These are phyloP conservation scores for Venturia nashicola DNA, from an alignment of 2,329 filamentous ascomycete genomes.

Conservation along the genomic window DNA sequence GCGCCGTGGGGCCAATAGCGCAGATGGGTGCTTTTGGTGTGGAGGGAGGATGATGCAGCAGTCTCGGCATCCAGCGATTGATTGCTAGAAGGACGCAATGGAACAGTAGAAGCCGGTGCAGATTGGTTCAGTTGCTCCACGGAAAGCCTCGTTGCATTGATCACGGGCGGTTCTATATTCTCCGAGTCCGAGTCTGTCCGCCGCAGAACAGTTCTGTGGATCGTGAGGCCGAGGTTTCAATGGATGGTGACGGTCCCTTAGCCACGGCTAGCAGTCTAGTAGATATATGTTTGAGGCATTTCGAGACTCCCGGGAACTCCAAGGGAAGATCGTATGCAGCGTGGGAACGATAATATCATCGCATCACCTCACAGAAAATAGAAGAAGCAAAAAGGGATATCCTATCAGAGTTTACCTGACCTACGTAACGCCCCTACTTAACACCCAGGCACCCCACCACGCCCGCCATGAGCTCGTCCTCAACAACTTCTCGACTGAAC, in stretches of 20 bases:
- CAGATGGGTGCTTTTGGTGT: background rate
- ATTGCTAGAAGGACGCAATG: background rate
- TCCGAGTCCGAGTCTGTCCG: background rate
- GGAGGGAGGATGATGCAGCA: background rate
- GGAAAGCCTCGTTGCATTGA: background rate
- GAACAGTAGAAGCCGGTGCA: background rate
- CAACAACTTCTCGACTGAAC: background rate
- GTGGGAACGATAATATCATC: background rate
- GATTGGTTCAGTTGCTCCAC: background rate
- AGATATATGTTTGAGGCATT: background rate
- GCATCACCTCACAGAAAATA: background rate
- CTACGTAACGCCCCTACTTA: background rate
- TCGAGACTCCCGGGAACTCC: background rate
- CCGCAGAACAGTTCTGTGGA: background rate
- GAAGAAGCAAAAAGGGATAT: background rate
- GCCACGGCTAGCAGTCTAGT: background rate
- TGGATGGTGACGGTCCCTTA: background rate
- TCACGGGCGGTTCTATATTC: background rate
- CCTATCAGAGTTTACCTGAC: background rate
- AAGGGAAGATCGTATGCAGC: background rate
- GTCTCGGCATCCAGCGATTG: background rate
- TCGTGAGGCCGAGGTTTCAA: background rate
- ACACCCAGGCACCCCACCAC: background rate
- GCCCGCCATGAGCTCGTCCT: conserved; percentile 1
- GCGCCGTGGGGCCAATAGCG: background rate